These are phyloP conservation scores for Kurtzmaniella quercitrusa DNA, from an alignment of 1,139 yeast genomes.

Conservation along the genomic window DNA sequence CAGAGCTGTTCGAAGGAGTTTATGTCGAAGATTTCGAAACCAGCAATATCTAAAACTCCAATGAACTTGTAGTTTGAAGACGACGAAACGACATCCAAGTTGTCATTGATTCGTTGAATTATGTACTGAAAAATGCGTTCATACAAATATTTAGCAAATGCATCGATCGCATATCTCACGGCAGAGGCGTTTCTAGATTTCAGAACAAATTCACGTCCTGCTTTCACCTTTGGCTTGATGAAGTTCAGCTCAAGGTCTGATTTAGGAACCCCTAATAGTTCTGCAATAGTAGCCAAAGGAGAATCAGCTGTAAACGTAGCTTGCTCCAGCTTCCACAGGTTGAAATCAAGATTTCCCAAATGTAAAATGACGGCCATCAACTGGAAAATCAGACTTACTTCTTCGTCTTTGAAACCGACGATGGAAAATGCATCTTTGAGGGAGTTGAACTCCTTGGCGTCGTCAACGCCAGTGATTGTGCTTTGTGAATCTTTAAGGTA, in stretches of 20 bases:
- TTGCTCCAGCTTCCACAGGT: conserved; percentile 72
- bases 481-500: conserved; percentile 57
- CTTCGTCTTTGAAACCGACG: conserved; percentile 63
- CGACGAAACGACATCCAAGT: conserved; percentile 37
- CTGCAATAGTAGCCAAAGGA: conserved; percentile 55
- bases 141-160: conserved; percentile 81
- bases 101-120: conserved; percentile 73
- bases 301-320: conserved; percentile 60
- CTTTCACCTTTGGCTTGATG: conserved; percentile 80
- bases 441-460: conserved; percentile 58
- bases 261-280: conserved; percentile 61
- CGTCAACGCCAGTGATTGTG: conserved; percentile 69
- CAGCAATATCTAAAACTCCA: conserved; percentile 96
- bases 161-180: conserved; percentile 79
- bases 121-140: conserved; percentile 79
- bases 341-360: conserved; percentile 79
- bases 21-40: conserved; percentile 88
- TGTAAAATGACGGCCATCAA: conserved; percentile 75
- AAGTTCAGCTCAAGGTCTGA: conserved; percentile 54
- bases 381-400: conserved; percentile 58
- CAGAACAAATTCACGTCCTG: conserved; percentile 82
- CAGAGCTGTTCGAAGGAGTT: conserved; percentile 96
- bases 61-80: conserved; percentile 52
- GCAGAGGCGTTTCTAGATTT: conserved; percentile 80
- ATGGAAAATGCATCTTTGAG: conserved; percentile 65